phyloP scores from a whole-genome alignment of 768 basidiomycete species.

The Holtermanniella nyarrowii region DNA sequence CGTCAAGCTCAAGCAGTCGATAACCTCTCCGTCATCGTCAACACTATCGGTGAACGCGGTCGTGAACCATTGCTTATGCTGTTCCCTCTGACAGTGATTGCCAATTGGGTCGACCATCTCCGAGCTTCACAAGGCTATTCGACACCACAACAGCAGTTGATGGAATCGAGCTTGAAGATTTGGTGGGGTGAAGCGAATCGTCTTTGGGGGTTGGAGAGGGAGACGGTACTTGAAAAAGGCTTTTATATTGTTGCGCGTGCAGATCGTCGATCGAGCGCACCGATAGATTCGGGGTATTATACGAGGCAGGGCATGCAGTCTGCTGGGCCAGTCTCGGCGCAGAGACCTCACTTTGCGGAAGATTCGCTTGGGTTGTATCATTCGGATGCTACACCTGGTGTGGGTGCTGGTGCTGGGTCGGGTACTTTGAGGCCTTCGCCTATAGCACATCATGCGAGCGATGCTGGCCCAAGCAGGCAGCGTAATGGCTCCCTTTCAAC shows the following conservation, averaged over 20 bases:
- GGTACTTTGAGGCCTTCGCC: too few relatives aligned
- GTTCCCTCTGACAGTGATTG: slow-evolving; percentile 32
- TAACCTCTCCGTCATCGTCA: slow-evolving; percentile 34
- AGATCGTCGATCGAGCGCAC: not conserved
- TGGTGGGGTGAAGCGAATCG: slow-evolving; percentile 29
- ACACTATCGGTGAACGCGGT: slow-evolving; percentile 29
- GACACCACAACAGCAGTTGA: slow-evolving; percentile 11
- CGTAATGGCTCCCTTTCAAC: not conserved
- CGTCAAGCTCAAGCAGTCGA: slow-evolving; percentile 37
- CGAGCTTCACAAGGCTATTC: slow-evolving; percentile 6
- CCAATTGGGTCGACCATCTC: slow-evolving; percentile 35
- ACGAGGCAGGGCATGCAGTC: not conserved
- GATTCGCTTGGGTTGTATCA: not conserved
- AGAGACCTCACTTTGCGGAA: not conserved
- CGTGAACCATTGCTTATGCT: slow-evolving; percentile 27
- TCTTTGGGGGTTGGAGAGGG: slow-evolving; percentile 27
- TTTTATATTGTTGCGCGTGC: slow-evolving; percentile 3
- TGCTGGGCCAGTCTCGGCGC: too few relatives aligned
- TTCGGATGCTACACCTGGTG: too few relatives aligned
- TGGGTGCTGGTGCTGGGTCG: too few relatives aligned
- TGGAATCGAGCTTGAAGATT: slow-evolving; percentile 16
- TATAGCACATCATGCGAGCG: not conserved
- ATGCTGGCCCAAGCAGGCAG: not conserved
- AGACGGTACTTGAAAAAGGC: slow-evolving; percentile 9
- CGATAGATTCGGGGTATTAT: not conserved